These are phyloP conservation scores for Plenodomus tracheiphilus DNA, from an alignment of 2,329 filamentous ascomycete genomes.

Conservation along the genomic window DNA sequence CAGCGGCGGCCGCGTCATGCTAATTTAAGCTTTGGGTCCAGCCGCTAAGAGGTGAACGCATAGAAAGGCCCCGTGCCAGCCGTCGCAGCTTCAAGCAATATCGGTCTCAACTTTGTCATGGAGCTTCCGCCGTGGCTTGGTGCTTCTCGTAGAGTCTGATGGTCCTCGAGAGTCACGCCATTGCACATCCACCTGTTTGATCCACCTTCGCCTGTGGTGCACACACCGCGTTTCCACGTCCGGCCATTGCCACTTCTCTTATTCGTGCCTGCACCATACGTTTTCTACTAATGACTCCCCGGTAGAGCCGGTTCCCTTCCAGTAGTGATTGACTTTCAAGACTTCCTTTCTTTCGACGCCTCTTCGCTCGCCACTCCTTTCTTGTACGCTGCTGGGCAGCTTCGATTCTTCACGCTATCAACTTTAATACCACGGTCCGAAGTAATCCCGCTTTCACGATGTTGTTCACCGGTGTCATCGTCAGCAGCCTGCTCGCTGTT, in stretches of 20 bases:
- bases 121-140: conserved; percentile 25
- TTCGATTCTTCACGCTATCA: conserved; percentile 24
- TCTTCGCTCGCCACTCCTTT: conserved; percentile 33
- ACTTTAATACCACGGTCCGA: conserved; percentile 40
- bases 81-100: conserved; percentile 39
- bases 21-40: conserved; percentile 24
- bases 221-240: conserved; percentile 18
- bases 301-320: conserved; percentile 35
- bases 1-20: conserved; percentile 18
- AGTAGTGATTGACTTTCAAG: conserved; percentile 24
- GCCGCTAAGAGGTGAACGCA: conserved; percentile 29
- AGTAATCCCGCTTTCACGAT: conserved; percentile 38
- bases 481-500: conserved; percentile 40
- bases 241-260: conserved; percentile 25
- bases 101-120: conserved; percentile 39
- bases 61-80: conserved; percentile 27
- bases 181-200: conserved; percentile 20
- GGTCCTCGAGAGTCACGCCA: conserved; percentile 35
- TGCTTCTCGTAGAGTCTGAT: conserved; percentile 36
- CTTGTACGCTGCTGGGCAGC: conserved; percentile 44
- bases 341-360: conserved; percentile 30
- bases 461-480: conserved; percentile 34
- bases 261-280: conserved; percentile 21
- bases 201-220: conserved; percentile 19
- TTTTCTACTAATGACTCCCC: conserved; percentile 32